Percentiles rank a stretch among this genome's conserved stretches.
Evolutionary conservation across 169 alveolate species (phyloP).

Genomic region (Cryptosporidium ubiquitum): DNA sequence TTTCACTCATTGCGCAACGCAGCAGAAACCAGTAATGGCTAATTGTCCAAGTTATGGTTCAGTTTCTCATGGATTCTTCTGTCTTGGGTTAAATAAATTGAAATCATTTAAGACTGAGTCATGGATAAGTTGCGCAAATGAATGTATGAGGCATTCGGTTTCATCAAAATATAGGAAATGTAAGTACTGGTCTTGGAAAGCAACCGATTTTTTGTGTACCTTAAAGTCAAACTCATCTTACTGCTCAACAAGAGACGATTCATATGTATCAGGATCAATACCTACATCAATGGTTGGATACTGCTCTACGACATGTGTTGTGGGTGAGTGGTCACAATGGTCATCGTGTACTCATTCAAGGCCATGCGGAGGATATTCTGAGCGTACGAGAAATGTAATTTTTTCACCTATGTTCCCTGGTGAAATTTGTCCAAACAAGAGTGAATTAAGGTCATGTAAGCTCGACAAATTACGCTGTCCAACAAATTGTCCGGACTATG

Average conservation of each 20-base stretch:
- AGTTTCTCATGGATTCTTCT: conserved; percentile 54
- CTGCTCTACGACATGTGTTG: conserved; percentile 72
- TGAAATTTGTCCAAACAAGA: conserved; percentile 61
- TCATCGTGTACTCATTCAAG: conserved; percentile 23
- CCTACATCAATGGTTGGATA: conserved; percentile 70
- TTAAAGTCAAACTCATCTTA: conserved; percentile 19
- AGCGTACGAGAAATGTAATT: conserved; percentile 39
- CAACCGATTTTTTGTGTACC: conserved; percentile 42
- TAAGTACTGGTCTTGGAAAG: conserved; percentile 71
- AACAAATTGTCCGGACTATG: conserved; percentile 59
- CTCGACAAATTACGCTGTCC: conserved; percentile 52
- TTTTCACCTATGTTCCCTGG: conserved; percentile 66
- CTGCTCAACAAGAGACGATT: conserved; percentile 61
- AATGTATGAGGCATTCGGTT: conserved; percentile 20
- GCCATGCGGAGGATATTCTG: conserved; percentile 75
- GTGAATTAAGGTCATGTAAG: conserved; percentile 55
- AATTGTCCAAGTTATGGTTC: conserved; percentile 63
- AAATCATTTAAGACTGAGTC: conserved; percentile 39
- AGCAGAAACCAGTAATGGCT: neutral
- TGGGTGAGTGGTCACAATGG: conserved; percentile 70
- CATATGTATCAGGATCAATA: conserved; percentile 54
- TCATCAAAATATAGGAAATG: conserved; percentile 37
- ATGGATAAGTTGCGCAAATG: conserved; percentile 72
- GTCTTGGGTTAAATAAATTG: conserved; percentile 56
- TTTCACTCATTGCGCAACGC: neutral